These are phyloP conservation scores for Ceratocystis smalleyi DNA, from an alignment of 2,329 filamentous ascomycete species.

Conservation along the genomic window DNA sequence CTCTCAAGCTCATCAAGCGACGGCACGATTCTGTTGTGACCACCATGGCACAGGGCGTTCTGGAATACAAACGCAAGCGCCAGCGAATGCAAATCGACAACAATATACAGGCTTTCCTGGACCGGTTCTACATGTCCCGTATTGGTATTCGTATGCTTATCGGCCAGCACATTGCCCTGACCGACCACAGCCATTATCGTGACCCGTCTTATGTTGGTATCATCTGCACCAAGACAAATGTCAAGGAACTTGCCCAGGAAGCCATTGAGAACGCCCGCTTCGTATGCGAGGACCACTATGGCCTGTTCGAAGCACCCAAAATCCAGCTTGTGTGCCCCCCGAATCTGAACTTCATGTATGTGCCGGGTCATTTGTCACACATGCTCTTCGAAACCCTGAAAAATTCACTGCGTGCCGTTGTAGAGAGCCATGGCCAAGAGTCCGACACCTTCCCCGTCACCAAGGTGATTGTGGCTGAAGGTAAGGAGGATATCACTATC, in stretches of 20 bases:
- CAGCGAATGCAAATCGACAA: slow-evolving; percentile 98
- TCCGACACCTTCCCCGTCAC: slow-evolving; percentile 93
- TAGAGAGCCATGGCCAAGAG: slow-evolving; percentile 86
- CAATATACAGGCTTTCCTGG: slow-evolving; percentile 92
- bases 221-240: slow-evolving; percentile 97
- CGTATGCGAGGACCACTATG: slow-evolving; percentile 97
- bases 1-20: slow-evolving; percentile 84
- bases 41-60: slow-evolving; percentile 91
- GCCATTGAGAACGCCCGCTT: slow-evolving; percentile 98
- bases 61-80: slow-evolving; percentile 92
- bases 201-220: slow-evolving; percentile 95
- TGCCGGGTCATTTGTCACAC: slow-evolving; percentile 93
- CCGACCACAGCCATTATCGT: slow-evolving; percentile 75
- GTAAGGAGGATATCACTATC: slow-evolving; percentile 97
- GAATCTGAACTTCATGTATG: slow-evolving; percentile 97
- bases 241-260: slow-evolving; percentile 84
- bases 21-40: slow-evolving; percentile 95
- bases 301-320: slow-evolving; percentile 89
- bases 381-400: slow-evolving; percentile 99
- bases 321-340: slow-evolving; percentile 92
- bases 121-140: slow-evolving; percentile 98
- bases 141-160: slow-evolving; percentile 99
- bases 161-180: slow-evolving; percentile 92
- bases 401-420: slow-evolving; percentile 91
- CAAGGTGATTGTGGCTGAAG: slow-evolving; percentile 94